Conservation (phyloP, 2,329 filamentous ascomycete genomes). For the Chaetomium sp. region DNA sequence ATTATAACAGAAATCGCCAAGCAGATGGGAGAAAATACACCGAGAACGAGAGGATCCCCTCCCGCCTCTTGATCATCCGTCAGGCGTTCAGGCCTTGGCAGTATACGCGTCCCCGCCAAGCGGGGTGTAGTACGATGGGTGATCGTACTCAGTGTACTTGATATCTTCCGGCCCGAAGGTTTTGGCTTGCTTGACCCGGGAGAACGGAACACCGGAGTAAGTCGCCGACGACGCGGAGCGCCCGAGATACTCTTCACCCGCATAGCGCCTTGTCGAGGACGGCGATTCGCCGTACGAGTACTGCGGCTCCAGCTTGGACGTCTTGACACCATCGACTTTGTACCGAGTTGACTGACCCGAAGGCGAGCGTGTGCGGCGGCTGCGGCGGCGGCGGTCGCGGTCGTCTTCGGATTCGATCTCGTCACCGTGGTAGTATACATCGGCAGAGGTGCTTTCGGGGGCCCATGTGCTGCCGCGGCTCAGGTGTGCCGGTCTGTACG, state of each 20-base stretch:
- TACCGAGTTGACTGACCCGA: slow-evolving; percentile 27
- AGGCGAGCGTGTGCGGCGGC: slow-evolving; percentile 32
- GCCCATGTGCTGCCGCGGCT: slow-evolving; percentile 31
- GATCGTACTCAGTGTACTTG: slow-evolving; percentile 21
- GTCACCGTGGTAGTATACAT: slow-evolving; percentile 25
- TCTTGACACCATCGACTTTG: slow-evolving; percentile 32
- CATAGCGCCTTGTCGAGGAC: slow-evolving; percentile 25
- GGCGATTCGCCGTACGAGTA: slow-evolving; percentile 31
- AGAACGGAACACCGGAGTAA: slow-evolving; percentile 22
- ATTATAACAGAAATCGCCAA: slow-evolving; percentile 25
- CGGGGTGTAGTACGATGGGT: slow-evolving; percentile 14
- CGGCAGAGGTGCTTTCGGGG: neutral
- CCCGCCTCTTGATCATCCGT: neutral
- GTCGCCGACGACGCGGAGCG: slow-evolving; percentile 23
- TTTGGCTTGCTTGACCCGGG: slow-evolving; percentile 29
- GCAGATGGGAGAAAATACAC: slow-evolving; percentile 25
- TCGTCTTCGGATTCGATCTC: slow-evolving; percentile 32
- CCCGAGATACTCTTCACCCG: slow-evolving; percentile 14
- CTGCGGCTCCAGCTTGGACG: slow-evolving; percentile 30
- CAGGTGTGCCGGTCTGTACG: slow-evolving; percentile 26
- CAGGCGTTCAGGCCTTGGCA: slow-evolving; percentile 10
- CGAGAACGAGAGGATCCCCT: neutral
- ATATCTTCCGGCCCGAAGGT: slow-evolving; percentile 25
- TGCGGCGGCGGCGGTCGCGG: slow-evolving; percentile 28
- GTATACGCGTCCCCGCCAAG: slow-evolving; percentile 10